These are phyloP conservation scores for Azolla pinnata DNA, from an alignment of 75 land plant species.

Conservation along the genomic window DNA sequence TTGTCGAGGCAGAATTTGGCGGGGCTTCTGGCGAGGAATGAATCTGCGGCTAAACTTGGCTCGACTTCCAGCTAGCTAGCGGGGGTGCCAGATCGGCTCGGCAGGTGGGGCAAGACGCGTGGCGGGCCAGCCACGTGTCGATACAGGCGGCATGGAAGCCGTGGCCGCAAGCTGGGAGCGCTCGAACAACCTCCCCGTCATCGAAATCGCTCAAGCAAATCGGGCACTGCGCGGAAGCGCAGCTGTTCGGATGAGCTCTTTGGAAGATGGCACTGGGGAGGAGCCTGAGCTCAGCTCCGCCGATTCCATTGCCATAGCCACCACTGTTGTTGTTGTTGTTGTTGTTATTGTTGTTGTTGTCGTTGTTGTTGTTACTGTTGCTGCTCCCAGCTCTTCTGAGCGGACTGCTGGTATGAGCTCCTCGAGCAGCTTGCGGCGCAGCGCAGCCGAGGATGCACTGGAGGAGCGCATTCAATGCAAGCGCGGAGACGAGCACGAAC, in stretches of 20 bases:
- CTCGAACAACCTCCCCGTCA: constrained; percentile 31
- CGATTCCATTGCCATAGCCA: constrained; percentile 11
- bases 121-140: constrained; percentile 32
- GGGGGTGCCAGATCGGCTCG: constrained; percentile 11
- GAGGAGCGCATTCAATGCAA: constrained; percentile 46
- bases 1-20: no score
- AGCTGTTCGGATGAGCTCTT: no score
- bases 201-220: constrained; percentile 54
- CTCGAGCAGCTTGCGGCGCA: no score
- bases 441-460: constrained; percentile 33
- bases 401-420: no score
- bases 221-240: constrained; percentile 25
- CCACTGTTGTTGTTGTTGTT: no score
- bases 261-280: constrained; percentile 12
- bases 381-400: no score
- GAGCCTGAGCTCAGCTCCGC: constrained; percentile 11
- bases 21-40: no score
- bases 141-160: constrained; percentile 38
- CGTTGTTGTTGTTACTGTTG: no score
- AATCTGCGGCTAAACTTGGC: no score
- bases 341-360: no score
- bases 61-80: no score
- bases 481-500: constrained; percentile 43
- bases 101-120: constrained; percentile 53
- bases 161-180: constrained; percentile 41